Base-by-base conservation (phyloP, 202 grass and related monocot genomes). In the Miscanthus sacchariflorus region DNA sequence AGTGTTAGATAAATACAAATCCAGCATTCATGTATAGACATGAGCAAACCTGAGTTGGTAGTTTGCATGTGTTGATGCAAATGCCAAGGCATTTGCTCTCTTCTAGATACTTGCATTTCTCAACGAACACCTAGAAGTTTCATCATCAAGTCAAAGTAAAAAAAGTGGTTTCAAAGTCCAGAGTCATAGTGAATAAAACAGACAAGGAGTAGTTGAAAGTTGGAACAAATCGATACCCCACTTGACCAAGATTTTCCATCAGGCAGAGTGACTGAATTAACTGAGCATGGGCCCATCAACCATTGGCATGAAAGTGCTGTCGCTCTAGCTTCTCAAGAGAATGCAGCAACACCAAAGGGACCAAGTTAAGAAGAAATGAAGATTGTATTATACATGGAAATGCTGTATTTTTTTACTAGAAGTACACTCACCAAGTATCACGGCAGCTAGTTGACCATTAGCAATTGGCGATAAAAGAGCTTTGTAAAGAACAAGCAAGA, bases 41-140 rank as follows among this genome's bases (percentile, higher is more conserved):
- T 50, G 18, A 65, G 30, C 36, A 56, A 35, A 98, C 96, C 96
- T 98, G 96, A 42, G 96, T 98, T 82, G 96, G 93, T 44, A 95
- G 87, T 77, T 98, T 98, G 87, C 96, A 98, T 0, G 96, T 98
- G 85, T 94, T 96, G 79, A 96, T 93, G 74, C 96, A 98, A 79
- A 98, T 90, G 19, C 96, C 93, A 66, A 98, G 87, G 61, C 96
- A 98, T 88, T 96, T 96, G 78, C 96, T 98, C 87, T 98, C 96
- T 86, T 96, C 96, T 35, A 98, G 80, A 87, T 96, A 98, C 70
- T 90, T 96, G 68, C 96, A 98, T 84, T 86, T 94, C 44, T 98
- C 89, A 25, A 98, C 81, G 1, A 90, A 93, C 38, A 98, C 93
- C 96, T 98, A 52, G 54, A 7, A 81, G 59, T 83, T 59, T 80